A percentile compares a stretch with the other conserved stretches of the same genome.
Evolutionary conservation across 495 filamentous ascomycete species (phyloP).

Genomic region (Zalerion maritima): DNA sequence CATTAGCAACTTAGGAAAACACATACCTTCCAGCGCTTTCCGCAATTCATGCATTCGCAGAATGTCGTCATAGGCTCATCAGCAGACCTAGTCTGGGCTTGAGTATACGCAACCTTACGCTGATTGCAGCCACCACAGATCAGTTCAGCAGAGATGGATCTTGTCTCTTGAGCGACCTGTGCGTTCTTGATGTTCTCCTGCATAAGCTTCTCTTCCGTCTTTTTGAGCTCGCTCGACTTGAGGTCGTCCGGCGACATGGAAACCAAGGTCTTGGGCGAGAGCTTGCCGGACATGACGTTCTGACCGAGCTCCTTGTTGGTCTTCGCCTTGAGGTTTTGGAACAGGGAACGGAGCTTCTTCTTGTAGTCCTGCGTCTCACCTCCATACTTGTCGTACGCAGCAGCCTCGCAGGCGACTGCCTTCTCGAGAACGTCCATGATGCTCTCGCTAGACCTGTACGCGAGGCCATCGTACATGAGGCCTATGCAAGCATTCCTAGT

Average conservation of each 20-base stretch:
- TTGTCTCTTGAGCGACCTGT: slow-evolving; percentile 78
- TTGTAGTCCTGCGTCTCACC: slow-evolving; percentile 63
- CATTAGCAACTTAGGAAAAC: background rate
- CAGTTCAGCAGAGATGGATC: slow-evolving; percentile 69
- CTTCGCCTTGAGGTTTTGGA: slow-evolving; percentile 85
- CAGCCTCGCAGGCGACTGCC: slow-evolving; percentile 57
- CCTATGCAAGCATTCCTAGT: slow-evolving; percentile 69
- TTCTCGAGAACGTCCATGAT: slow-evolving; percentile 45
- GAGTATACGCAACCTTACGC: slow-evolving; percentile 87
- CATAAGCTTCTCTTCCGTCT: slow-evolving; percentile 51
- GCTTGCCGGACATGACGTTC: slow-evolving; percentile 59
- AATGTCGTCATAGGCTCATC: slow-evolving; percentile 87
- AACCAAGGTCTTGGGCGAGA: slow-evolving; percentile 38
- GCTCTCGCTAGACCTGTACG: slow-evolving; percentile 41
- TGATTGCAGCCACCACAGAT: slow-evolving; percentile 81
- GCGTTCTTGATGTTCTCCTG: slow-evolving; percentile 93
- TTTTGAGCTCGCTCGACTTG: slow-evolving; percentile 54
- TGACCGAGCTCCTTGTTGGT: slow-evolving; percentile 61
- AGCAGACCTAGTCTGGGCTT: slow-evolving; percentile 88
- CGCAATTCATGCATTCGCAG: slow-evolving; percentile 62
- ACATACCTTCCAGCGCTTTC: slow-evolving; percentile 60
- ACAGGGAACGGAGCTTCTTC: slow-evolving; percentile 76
- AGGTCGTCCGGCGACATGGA: slow-evolving; percentile 62
- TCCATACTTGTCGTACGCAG: slow-evolving; percentile 48
- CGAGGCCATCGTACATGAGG: slow-evolving; percentile 79